phyloP scores from a whole-genome alignment of 306 rosid genomes.

The Nissolia schottii region DNA sequence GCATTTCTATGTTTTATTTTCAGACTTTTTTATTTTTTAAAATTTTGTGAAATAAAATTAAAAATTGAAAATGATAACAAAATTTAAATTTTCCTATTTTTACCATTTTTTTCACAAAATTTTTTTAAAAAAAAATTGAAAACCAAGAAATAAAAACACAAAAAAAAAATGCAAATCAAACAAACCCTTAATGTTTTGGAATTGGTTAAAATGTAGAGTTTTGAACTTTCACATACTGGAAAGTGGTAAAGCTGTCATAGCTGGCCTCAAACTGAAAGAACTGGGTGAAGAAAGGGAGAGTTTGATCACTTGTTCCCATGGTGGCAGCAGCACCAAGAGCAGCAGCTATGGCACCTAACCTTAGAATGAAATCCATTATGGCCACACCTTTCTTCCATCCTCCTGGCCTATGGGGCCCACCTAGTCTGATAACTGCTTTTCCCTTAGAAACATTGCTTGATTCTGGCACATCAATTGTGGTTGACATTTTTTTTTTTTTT shows the following conservation, averaged over 20 bases:
- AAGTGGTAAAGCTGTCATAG: constrained; percentile 67
- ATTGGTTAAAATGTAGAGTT: background rate
- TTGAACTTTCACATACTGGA: constrained; percentile 49
- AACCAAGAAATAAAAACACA: too few relatives aligned
- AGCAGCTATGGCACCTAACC: constrained; percentile 64
- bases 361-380: constrained; percentile 59
- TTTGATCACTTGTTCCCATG: constrained; percentile 76
- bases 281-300: constrained; percentile 90
- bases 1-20: too few relatives aligned
- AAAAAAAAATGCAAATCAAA: too few relatives aligned
- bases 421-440: constrained; percentile 29
- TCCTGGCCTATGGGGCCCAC: constrained; percentile 20
- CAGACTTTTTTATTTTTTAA: too few relatives aligned
- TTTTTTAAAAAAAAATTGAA: too few relatives aligned
- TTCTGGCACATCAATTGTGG: constrained; percentile 50
- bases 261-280: constrained; percentile 89
- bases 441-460: constrained; percentile 40
- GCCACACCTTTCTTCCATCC: constrained; percentile 63
- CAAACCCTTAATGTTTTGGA: background rate
- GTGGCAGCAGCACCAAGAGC: constrained; percentile 64
- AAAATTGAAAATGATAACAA: too few relatives aligned
- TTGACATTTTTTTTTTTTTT: constrained; percentile 41
- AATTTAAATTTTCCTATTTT: too few relatives aligned
- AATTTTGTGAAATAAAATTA: too few relatives aligned
- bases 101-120: too few relatives aligned